Conservation (phyloP, 73 alveolate genomes). For the Paraurostyla sp. region DNA sequence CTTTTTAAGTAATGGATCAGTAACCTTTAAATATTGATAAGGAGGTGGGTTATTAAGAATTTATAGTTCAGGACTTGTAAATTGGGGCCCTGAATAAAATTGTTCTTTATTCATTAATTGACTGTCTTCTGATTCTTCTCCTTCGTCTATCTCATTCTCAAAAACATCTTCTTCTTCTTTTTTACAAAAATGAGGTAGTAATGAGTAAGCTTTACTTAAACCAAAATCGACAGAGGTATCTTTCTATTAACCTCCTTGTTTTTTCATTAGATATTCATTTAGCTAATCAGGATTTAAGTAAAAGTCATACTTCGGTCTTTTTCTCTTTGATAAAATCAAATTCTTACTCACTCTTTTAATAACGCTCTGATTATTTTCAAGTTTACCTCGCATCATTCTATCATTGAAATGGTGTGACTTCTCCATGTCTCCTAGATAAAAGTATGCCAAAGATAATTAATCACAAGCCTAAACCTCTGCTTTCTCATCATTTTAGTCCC, state of each 20-base stretch:
- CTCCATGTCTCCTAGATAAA: constrained; percentile 74
- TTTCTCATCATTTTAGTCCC: constrained; percentile 46
- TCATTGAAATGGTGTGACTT: constrained; percentile 61
- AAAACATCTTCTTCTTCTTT: not conserved
- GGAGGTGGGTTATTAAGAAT: constrained; percentile 40
- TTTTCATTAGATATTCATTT: constrained; percentile 18
- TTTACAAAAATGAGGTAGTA: not conserved
- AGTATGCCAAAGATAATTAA: constrained; percentile 42
- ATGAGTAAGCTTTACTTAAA: constrained; percentile 2
- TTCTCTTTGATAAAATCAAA: not conserved
- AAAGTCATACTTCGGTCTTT: constrained; percentile 35
- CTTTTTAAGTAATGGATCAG: constrained; percentile 37
- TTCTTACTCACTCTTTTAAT: constrained; percentile 27
- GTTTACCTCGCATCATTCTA: constrained; percentile 71
- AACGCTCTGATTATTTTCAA: constrained; percentile 40
- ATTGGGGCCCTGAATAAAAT: constrained; percentile 27
- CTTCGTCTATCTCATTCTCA: not conserved
- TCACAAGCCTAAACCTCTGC: constrained; percentile 71
- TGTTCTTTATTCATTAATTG: not conserved
- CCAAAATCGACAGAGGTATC: not conserved
- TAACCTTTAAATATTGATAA: constrained; percentile 1
- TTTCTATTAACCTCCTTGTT: constrained; percentile 20
- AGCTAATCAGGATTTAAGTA: constrained; percentile 35
- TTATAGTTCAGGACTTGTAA: not conserved
- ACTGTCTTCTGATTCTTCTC: not conserved